Evolutionary conservation across 345 rosid species (phyloP).

Genomic region (Murraya paniculata): DNA sequence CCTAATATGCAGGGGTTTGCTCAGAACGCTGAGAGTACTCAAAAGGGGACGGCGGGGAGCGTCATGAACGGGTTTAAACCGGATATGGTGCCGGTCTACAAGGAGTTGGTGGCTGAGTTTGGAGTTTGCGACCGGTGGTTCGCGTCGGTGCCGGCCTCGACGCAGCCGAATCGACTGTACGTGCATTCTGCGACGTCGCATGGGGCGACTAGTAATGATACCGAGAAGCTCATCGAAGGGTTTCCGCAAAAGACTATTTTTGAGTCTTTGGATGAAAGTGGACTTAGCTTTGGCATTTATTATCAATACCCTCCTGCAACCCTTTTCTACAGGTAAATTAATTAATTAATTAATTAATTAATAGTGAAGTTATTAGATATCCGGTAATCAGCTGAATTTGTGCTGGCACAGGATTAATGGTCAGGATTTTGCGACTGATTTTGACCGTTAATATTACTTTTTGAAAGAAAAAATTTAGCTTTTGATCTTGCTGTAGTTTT

Average conservation of each 20-base stretch:
- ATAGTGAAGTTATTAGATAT: no score
- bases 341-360: no score
- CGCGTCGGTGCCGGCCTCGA: conserved; percentile 56
- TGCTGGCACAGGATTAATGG: no score
- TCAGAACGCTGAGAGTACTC: conserved; percentile 49
- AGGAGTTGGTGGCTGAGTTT: conserved; percentile 34
- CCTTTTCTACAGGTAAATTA: conserved; percentile 50
- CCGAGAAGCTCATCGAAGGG: conserved; percentile 38
- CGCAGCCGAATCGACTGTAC: conserved; percentile 57
- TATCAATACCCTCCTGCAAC: conserved; percentile 49
- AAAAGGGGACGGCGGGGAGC: conserved; percentile 47
- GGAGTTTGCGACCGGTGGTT: conserved; percentile 57
- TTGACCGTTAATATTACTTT: no score
- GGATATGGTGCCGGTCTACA: conserved; percentile 36
- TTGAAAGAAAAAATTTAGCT: no score
- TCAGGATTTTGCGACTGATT: no score
- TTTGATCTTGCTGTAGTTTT: no score
- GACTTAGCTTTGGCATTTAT: conserved; percentile 54
- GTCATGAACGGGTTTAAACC: conserved; percentile 58
- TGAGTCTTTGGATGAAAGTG: conserved; percentile 58
- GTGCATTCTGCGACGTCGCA: conserved; percentile 64
- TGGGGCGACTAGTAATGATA: conserved; percentile 54
- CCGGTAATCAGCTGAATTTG: no score
- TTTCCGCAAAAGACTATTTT: conserved; percentile 65
- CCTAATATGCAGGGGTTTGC: conserved; percentile 65